Percentiles rank a stretch among this genome's conserved stretches.
Evolutionary conservation across 1,284 basidiomycete species (phyloP).

Genomic region (Apiotrichum domesticum): DNA sequence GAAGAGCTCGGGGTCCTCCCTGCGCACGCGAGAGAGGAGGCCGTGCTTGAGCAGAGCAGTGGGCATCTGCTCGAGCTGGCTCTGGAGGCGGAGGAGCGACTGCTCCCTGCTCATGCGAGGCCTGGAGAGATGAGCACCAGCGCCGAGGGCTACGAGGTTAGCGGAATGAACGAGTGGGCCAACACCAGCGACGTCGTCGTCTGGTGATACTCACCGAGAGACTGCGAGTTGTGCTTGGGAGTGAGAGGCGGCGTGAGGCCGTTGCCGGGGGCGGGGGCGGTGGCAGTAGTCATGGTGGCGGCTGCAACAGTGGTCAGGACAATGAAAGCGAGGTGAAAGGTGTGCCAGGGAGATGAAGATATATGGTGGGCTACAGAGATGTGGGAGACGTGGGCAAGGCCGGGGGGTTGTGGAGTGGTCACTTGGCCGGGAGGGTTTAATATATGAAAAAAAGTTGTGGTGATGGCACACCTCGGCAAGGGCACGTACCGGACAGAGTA

Average conservation of each 20-base stretch:
- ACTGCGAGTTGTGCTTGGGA: conserved; percentile 17
- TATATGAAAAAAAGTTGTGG: not conserved
- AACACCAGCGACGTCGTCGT: not conserved
- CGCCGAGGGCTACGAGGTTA: conserved; percentile 7
- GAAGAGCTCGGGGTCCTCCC: conserved; percentile 40
- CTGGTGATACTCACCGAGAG: conserved; percentile 6
- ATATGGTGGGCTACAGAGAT: not conserved
- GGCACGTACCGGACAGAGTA: not conserved
- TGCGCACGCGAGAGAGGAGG: conserved; percentile 35
- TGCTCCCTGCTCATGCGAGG: conserved; percentile 22
- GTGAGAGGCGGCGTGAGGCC: conserved; percentile 16
- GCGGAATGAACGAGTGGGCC: not conserved
- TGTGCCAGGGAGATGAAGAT: not conserved
- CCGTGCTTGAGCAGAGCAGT: conserved; percentile 40
- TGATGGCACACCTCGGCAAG: not conserved
- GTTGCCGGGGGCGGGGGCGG: not conserved
- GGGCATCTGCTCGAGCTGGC: conserved; percentile 33
- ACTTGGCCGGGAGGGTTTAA: not conserved
- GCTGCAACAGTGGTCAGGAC: not conserved
- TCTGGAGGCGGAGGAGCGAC: conserved; percentile 37
- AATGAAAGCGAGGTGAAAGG: not conserved
- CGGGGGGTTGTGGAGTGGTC: not conserved
- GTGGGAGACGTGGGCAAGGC: not conserved
- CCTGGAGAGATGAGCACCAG: conserved; percentile 3
- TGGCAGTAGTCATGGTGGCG: not conserved